Conservation (phyloP, 441 rosid species). For the Eruca vesicaria region DNA sequence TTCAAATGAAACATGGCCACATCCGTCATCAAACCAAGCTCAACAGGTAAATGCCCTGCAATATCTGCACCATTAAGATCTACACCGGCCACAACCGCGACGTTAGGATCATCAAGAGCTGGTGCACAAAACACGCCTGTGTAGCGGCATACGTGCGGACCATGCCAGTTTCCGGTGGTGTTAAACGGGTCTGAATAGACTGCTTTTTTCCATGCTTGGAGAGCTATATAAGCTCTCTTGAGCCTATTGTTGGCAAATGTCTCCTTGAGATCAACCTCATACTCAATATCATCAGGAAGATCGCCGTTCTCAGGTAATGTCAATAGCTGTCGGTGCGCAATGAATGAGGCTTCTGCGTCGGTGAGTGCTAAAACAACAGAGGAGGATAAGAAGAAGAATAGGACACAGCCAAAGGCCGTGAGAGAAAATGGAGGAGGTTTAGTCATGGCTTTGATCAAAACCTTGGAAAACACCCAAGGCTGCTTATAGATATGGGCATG, state of each 20-base stretch:
- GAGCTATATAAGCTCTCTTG: neutral
- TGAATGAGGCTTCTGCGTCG: neutral
- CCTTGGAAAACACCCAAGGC: slow-evolving; percentile 70
- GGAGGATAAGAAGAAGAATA: slow-evolving; percentile 2
- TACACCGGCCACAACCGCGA: neutral
- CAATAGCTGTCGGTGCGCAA: neutral
- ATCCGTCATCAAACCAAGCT: neutral
- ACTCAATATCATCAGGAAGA: neutral
- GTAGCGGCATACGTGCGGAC: neutral
- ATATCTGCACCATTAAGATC: neutral
- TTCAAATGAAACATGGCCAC: neutral
- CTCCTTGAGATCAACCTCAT: neutral
- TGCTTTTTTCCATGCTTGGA: neutral
- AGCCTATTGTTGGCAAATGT: neutral
- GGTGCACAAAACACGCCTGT: neutral
- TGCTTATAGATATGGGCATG: slow-evolving; percentile 48
- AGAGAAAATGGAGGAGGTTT: slow-evolving; percentile 33
- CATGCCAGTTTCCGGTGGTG: neutral
- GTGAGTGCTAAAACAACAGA: neutral
- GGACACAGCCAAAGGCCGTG: slow-evolving; percentile 56
- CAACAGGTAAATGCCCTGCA: neutral
- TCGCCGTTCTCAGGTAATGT: neutral
- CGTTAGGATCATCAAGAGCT: neutral
- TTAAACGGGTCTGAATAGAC: neutral
- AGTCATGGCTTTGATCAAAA: slow-evolving; percentile 41